A percentile compares a stretch with the other conserved stretches of the same genome.
Conservation (phyloP, 225 moss, liverwort and hornwort species). For the Takakia lepidozioides region DNA sequence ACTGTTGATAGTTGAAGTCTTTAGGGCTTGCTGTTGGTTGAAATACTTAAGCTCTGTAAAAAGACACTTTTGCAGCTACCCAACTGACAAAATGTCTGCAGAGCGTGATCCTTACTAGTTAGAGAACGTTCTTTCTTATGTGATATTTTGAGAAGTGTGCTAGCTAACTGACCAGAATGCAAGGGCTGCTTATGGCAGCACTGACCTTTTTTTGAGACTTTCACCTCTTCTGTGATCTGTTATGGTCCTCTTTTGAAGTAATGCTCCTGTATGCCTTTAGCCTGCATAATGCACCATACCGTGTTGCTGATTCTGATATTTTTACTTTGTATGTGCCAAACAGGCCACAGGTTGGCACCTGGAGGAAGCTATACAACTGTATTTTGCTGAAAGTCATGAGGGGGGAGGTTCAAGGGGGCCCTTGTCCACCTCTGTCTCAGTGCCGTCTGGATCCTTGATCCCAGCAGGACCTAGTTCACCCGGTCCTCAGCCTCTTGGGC, state of each 20-base stretch:
- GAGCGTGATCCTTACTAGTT: too few relatives aligned
- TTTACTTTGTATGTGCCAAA: slow-evolving; percentile 6
- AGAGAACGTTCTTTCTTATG: too few relatives aligned
- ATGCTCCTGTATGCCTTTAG: slow-evolving; percentile 2
- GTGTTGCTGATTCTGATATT: slow-evolving; percentile 3
- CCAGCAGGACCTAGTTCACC: slow-evolving; percentile 25
- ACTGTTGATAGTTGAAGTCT: too few relatives aligned
- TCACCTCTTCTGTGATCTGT: too few relatives aligned
- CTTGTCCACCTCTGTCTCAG: slow-evolving; percentile 22
- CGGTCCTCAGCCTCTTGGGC: slow-evolving; percentile 38
- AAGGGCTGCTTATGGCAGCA: neutral
- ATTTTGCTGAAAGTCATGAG: slow-evolving; percentile 78
- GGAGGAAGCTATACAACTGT: slow-evolving; percentile 86
- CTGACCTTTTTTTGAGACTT: too few relatives aligned
- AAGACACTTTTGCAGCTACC: too few relatives aligned
- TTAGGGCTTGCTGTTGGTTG: too few relatives aligned
- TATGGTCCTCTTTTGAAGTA: too few relatives aligned
- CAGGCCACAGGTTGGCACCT: slow-evolving; percentile 93
- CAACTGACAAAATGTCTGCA: too few relatives aligned
- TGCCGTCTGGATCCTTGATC: slow-evolving; percentile 25
- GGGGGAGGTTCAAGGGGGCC: slow-evolving; percentile 28
- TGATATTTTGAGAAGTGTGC: too few relatives aligned
- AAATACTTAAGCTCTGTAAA: too few relatives aligned
- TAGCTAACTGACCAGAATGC: neutral
- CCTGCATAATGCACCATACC: slow-evolving; percentile 4